Base-by-base conservation (phyloP, 768 basidiomycete genomes). In the Agaricus subrufescens region DNA sequence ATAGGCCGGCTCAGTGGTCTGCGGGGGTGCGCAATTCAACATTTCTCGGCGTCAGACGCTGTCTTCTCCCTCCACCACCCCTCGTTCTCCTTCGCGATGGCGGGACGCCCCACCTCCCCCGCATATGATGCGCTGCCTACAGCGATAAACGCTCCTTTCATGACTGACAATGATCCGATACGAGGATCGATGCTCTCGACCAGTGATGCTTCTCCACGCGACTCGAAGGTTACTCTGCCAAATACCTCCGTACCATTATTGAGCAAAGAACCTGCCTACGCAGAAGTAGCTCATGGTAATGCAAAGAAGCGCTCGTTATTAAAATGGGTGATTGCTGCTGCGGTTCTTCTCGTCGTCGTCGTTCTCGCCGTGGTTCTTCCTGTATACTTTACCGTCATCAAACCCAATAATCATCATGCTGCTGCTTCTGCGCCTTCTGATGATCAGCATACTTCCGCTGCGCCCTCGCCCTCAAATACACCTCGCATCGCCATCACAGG, bases 381-480 rank as follows among this genome's bases (percentile, higher is more conserved):
- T 0, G 73, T 89, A 14, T 86, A 82, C 64, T 79, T 88, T 62
- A 61, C 71, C 14, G 74, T 82, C 46, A 73, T 82, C 57, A 86
- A 82, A 61, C 69, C 67, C 19, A 69, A 34, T 34, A 34, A 71
- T 23, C 59, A 56, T 62, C 50, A 38, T 37, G 31, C 31, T 19
- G 42, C 34, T n/a, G 56, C 57, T 43, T 29, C 61, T 25, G 55
- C 59, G 27, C 49, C 63, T 37, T 38, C 42, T 44, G 39, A 56
- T 19, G 57, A 29, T 40, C n/a, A 47, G 23, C 37, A 25, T 37
- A 27, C 39, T 6, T 12, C 57, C 1, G 48, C 47, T 12, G n/a
- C 57, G 1, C 39, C 55, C 14, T 46, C 61, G 9, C 46, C 50
- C 23, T 51, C 60, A 23, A 49, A 57, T 15, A 29, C 63, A 4